Conservation (phyloP, 2,329 filamentous ascomycete species). For the Dactylellina haptotyla region DNA sequence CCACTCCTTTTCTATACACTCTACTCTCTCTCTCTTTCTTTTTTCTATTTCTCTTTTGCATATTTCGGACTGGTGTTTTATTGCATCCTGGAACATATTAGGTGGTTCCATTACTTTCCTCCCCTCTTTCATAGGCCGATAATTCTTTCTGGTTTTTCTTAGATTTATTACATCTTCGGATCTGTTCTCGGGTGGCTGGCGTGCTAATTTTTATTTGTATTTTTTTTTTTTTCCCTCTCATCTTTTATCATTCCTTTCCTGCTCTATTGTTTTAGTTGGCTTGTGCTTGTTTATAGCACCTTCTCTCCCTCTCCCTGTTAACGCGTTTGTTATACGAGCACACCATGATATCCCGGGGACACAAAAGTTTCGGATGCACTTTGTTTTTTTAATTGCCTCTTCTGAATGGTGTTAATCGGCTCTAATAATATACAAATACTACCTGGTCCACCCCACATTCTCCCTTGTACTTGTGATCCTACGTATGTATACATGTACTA, state of each 20-base stretch:
- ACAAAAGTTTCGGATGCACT: constrained; percentile 40
- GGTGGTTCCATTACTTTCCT: constrained; percentile 1
- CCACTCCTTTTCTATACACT: not conserved
- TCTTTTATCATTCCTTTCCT: not conserved
- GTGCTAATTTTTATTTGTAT: constrained; percentile 12
- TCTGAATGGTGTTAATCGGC: constrained; percentile 14
- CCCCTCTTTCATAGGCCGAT: not conserved
- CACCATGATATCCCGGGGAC: constrained; percentile 40
- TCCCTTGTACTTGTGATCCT: not conserved
- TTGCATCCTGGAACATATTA: constrained; percentile 25
- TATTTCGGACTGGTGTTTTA: not conserved
- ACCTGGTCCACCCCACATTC: not conserved
- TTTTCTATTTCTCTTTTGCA: not conserved
- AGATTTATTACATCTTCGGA: constrained; percentile 18
- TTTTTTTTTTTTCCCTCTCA: not conserved
- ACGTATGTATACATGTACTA: too few species aligned
- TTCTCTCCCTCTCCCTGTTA: not conserved
- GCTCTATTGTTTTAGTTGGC: too few species aligned
- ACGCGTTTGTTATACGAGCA: constrained; percentile 3
- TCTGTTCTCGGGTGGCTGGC: constrained; percentile 23
- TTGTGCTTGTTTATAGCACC: too few species aligned
- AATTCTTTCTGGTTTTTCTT: not conserved
- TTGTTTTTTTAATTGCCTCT: not conserved
- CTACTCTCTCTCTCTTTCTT: not conserved
- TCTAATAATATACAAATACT: not conserved